Percentiles rank a stretch among this genome's conserved stretches.
These are phyloP conservation scores for Trametes cinnabarina DNA, from an alignment of 768 basidiomycete species.

Conservation along the genomic window DNA sequence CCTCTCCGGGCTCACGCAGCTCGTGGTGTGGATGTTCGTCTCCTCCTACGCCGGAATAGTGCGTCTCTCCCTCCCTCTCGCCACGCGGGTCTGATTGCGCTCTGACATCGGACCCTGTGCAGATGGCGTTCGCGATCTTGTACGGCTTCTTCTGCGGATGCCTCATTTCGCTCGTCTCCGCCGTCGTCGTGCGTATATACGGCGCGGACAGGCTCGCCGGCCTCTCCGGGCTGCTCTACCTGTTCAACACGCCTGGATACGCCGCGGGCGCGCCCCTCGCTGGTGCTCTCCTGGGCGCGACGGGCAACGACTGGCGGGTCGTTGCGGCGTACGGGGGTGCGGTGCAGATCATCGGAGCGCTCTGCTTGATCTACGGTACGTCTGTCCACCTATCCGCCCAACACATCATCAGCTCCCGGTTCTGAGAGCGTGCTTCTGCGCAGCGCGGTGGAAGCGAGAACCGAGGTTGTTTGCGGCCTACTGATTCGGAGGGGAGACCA, in stretches of 20 bases:
- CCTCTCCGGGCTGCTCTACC: constrained; percentile 18
- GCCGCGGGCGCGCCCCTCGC: constrained; percentile 33
- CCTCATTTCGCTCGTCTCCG: constrained; percentile 34
- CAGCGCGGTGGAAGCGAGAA: constrained; percentile 17
- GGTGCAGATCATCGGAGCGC: constrained; percentile 30
- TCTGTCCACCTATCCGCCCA: too few species aligned
- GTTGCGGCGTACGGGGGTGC: constrained; percentile 32
- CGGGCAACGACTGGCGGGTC: constrained; percentile 32
- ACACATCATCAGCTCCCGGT: not conserved
- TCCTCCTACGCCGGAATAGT: constrained; percentile 23
- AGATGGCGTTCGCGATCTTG: constrained; percentile 32
- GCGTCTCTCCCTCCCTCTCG: not conserved
- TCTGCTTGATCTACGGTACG: constrained; percentile 33
- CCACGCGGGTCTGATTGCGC: too few species aligned
- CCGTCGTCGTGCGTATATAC: constrained; percentile 25
- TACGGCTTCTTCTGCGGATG: constrained; percentile 37
- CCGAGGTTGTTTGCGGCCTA: constrained; percentile 1
- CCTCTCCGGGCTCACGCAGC: constrained; percentile 23
- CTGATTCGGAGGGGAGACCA: too few species aligned
- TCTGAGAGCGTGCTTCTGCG: not conserved
- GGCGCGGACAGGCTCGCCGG: constrained; percentile 19
- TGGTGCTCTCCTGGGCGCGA: constrained; percentile 31
- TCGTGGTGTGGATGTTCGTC: constrained; percentile 24
- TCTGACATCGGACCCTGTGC: not conserved
- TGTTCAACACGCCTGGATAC: constrained; percentile 26